These are phyloP conservation scores for Harringtonia aguacate DNA, from an alignment of 2,329 filamentous ascomycete species.

Conservation along the genomic window DNA sequence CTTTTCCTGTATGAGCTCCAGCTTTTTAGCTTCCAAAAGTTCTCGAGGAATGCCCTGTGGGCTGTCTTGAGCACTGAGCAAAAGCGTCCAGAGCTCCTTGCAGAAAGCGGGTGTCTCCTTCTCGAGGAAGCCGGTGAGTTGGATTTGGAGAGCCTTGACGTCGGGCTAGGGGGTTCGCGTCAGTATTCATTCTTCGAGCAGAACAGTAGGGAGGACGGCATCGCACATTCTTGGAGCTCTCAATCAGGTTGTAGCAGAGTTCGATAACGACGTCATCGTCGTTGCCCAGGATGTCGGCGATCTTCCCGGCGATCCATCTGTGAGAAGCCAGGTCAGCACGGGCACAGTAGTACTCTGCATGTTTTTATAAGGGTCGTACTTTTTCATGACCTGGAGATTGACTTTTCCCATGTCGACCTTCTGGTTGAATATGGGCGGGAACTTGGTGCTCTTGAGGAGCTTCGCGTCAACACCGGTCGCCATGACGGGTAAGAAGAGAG, in stretches of 20 bases:
- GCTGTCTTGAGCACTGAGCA: slow-evolving; percentile 80
- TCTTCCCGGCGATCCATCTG: slow-evolving; percentile 88
- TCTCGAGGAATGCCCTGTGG: slow-evolving; percentile 90
- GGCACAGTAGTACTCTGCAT: neutral
- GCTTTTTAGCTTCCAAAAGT: slow-evolving; percentile 89
- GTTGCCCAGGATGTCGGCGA: slow-evolving; percentile 77
- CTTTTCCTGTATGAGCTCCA: slow-evolving; percentile 91
- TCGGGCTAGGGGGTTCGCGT: slow-evolving; percentile 59
- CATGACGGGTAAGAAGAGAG: slow-evolving; percentile 35
- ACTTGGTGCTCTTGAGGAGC: slow-evolving; percentile 83
- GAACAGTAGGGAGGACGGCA: no score
- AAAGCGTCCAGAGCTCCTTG: slow-evolving; percentile 86
- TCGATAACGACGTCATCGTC: slow-evolving; percentile 97
- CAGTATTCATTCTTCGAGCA: no score
- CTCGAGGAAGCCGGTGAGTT: slow-evolving; percentile 89
- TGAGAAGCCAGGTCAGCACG: neutral
- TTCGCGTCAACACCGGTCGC: slow-evolving; percentile 80
- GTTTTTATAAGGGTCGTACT: slow-evolving; percentile 46
- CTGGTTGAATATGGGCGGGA: slow-evolving; percentile 82
- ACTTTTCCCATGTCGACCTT: slow-evolving; percentile 98
- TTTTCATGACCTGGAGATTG: slow-evolving; percentile 96
- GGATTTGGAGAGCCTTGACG: slow-evolving; percentile 90
- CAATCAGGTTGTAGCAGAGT: slow-evolving; percentile 59
- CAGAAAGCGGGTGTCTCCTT: slow-evolving; percentile 85
- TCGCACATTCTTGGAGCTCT: slow-evolving; percentile 65